Evolutionary conservation across 305 asterid species (phyloP).

Genomic region (Lippia alba): DNA sequence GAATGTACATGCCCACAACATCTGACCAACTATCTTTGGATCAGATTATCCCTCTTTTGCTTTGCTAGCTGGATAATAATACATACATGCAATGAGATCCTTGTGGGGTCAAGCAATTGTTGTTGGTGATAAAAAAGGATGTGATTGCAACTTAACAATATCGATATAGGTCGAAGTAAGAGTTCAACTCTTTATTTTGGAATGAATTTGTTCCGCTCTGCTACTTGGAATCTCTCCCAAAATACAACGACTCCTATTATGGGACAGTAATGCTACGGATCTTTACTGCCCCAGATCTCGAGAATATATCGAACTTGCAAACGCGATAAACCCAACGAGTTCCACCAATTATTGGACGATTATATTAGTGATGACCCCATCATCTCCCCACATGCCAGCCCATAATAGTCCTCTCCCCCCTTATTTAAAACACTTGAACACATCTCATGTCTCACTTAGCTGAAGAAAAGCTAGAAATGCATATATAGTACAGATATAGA

Average conservation of each 20-base stretch:
- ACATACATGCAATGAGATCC: constrained; percentile 26
- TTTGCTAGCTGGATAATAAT: constrained; percentile 42
- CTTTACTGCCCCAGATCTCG: no score
- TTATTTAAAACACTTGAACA: constrained; percentile 41
- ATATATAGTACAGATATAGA: background rate
- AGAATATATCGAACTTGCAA: no score
- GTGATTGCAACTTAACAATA: no score
- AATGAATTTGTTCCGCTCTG: no score
- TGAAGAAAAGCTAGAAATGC: background rate
- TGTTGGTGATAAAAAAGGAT: no score
- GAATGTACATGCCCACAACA: constrained; percentile 26
- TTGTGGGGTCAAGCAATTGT: constrained; percentile 31
- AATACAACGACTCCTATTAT: no score
- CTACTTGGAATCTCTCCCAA: no score
- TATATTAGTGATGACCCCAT: constrained; percentile 35
- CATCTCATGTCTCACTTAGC: constrained; percentile 31
- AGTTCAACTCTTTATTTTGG: no score
- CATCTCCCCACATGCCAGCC: constrained; percentile 48
- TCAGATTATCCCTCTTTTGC: constrained; percentile 46
- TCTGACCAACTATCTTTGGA: constrained; percentile 35
- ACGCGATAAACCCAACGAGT: no score
- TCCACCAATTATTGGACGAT: background rate
- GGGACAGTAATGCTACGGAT: no score
- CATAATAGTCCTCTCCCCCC: constrained; percentile 9
- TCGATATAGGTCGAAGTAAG: no score